Evolutionary conservation across 257 asterid genomes (phyloP), one percentile per base, ranked within the genome.

Genomic region (Primulina huaijiensis): DNA sequence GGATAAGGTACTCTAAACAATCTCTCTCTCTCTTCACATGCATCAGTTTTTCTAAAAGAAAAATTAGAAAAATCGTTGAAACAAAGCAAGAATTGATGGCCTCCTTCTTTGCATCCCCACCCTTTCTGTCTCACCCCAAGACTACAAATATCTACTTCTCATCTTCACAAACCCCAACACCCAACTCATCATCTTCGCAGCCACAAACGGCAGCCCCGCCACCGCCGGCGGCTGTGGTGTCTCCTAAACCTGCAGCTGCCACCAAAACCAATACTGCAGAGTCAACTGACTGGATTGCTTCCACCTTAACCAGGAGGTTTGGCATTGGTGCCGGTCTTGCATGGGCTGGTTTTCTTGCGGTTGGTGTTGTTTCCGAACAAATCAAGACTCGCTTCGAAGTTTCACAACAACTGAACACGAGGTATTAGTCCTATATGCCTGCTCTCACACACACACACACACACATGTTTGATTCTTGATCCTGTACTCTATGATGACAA

Each of bases 271-370:
- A 37, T 1, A 12, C 56, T 4, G 89, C 63, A 2, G 98, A 85
- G 10, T 85, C 97, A 21, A 90, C 98, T 3, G 98, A 92, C 53
- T 90, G 96, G 96, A 77, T 90, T 70, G 94, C 96, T 8, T 82
- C 95, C 35, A 68, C 76, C 23, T 77, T 92, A 57, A 92, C 98
- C 0, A 81, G 97, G 72, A 85, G 97, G 65, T 88, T 87, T 67
- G 98, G 98, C 19, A 82, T 92, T 62, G 98, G 98, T 38, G 92
- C 95, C 38, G 97, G 98, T 9, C 89, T 92, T 40, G 92, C 96
- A 5, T 92, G 97, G 97, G 96, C 85, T 8, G 92, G 89, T 55
- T 90, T 88, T 75, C 84, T 90, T 34, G 90, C 96, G 3, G 69
- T 78, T 72, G 98, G 97, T 23, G 97, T 89, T 60, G 74, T 86